Evolutionary conservation across 2,329 filamentous ascomycete species (phyloP).

Genomic region (Ambrosiella cleistominuta): DNA sequence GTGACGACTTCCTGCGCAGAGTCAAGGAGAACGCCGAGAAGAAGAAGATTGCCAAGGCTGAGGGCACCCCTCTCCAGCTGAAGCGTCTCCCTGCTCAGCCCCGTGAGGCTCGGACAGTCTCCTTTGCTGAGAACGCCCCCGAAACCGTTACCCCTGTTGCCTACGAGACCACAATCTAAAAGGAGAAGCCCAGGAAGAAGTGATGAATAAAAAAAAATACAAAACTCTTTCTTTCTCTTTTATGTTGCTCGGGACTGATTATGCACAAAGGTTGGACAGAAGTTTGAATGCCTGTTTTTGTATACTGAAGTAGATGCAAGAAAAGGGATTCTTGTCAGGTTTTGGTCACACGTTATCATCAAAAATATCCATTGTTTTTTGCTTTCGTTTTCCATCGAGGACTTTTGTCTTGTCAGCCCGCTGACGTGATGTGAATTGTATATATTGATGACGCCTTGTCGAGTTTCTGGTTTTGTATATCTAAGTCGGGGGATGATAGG

Average conservation of each 20-base stretch:
- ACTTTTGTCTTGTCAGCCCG: too few relatives aligned
- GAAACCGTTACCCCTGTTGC: conserved; percentile 82
- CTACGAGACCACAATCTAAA: conserved; percentile 98
- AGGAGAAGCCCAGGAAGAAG: conserved; percentile 14
- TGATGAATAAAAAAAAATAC: conserved; percentile 13
- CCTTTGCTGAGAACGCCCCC: conserved; percentile 63
- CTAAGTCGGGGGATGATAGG: too few relatives aligned
- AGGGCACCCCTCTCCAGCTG: conserved; percentile 73
- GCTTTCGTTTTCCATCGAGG: too few relatives aligned
- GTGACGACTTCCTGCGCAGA: conserved; percentile 89
- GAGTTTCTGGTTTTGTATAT: too few relatives aligned
- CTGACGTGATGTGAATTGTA: too few relatives aligned
- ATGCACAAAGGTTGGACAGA: background rate
- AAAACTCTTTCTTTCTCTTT: conserved; percentile 13
- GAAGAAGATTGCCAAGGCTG: conserved; percentile 82
- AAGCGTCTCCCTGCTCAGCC: conserved; percentile 78
- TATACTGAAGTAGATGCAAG: too few relatives aligned
- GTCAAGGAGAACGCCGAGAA: conserved; percentile 92
- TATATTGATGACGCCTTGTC: too few relatives aligned
- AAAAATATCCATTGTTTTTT: too few relatives aligned
- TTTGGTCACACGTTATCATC: too few relatives aligned
- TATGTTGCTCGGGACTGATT: conserved; percentile 4
- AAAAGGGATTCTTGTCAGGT: too few relatives aligned
- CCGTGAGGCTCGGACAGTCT: conserved; percentile 64
- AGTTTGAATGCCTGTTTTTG: background rate